Percentiles rank a stretch among this genome's conserved stretches.
These are phyloP conservation scores for Rosa multiflora DNA, from an alignment of 306 rosid genomes.

Conservation along the genomic window DNA sequence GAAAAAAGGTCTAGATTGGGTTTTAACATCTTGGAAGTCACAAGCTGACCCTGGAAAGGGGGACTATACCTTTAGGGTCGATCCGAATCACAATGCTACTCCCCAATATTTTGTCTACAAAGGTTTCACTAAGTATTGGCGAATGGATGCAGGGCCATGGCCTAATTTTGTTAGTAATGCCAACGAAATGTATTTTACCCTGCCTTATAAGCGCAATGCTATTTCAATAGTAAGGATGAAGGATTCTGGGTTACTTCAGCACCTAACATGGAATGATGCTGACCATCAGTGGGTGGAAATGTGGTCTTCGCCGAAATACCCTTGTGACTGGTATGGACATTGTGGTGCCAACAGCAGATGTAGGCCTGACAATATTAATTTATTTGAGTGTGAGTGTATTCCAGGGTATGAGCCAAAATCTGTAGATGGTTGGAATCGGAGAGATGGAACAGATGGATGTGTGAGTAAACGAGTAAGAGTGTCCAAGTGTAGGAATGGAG, in stretches of 20 bases:
- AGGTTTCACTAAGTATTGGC: background rate
- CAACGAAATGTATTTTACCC: background rate
- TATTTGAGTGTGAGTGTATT: constrained; percentile 42
- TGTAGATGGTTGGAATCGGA: constrained; percentile 29
- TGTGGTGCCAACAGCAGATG: constrained; percentile 53
- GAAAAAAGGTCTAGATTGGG: constrained; percentile 16
- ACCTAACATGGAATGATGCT: background rate
- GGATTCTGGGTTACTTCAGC: background rate
- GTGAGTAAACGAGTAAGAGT: constrained; percentile 27
- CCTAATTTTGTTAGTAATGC: background rate
- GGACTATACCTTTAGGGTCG: background rate
- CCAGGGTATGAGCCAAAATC: constrained; percentile 51
- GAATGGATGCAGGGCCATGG: background rate
- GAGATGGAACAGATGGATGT: constrained; percentile 51
- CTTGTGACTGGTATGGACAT: constrained; percentile 43
- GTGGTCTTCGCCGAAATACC: constrained; percentile 8
- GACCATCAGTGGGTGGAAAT: background rate
- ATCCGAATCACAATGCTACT: background rate
- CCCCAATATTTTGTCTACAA: background rate
- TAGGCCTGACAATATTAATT: constrained; percentile 27
- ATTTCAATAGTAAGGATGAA: background rate
- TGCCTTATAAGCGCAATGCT: background rate
- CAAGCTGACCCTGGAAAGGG: background rate
- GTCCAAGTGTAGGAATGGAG: constrained; percentile 40
- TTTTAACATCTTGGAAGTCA: background rate